phyloP scores from a whole-genome alignment of 441 rosid species.

The Iberis amara region DNA sequence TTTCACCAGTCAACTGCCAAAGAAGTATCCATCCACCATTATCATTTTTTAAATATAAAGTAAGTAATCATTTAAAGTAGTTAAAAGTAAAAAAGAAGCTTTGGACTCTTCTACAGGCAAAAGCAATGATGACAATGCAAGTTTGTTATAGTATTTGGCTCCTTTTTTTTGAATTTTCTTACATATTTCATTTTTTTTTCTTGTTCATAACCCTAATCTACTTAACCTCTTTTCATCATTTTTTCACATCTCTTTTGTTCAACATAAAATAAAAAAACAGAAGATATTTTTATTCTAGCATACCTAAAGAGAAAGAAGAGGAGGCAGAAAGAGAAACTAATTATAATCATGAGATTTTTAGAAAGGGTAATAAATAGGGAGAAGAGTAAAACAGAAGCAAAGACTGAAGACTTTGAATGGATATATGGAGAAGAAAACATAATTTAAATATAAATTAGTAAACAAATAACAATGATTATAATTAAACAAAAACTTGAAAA shows the following conservation, averaged over 20 bases:
- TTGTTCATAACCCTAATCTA: constrained; percentile 36
- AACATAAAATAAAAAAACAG: neutral
- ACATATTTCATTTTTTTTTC: constrained; percentile 27
- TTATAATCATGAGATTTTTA: constrained; percentile 20
- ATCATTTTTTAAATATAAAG: constrained; percentile 19
- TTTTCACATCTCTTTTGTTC: constrained; percentile 11
- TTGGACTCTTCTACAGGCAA: constrained; percentile 56
- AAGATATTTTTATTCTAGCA: constrained; percentile 18
- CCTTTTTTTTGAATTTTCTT: constrained; percentile 24
- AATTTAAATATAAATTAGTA: constrained; percentile 4
- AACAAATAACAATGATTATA: constrained; percentile 24
- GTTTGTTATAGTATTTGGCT: neutral
- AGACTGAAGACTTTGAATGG: constrained; percentile 25
- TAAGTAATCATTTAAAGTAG: constrained; percentile 29
- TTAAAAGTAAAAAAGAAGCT: constrained; percentile 29
- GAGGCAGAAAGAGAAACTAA: constrained; percentile 20
- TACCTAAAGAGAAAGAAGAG: constrained; percentile 15
- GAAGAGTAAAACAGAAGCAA: constrained; percentile 31
- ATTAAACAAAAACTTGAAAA: constrained; percentile 32
- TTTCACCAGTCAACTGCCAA: constrained; percentile 91
- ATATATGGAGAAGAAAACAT: constrained; percentile 9
- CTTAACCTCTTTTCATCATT: constrained; percentile 28
- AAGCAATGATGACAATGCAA: constrained; percentile 59
- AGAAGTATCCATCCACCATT: constrained; percentile 19
- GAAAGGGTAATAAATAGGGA: constrained; percentile 20